Evolutionary conservation across 495 filamentous ascomycete genomes (phyloP).

Genomic region (Penicillium angulare): DNA sequence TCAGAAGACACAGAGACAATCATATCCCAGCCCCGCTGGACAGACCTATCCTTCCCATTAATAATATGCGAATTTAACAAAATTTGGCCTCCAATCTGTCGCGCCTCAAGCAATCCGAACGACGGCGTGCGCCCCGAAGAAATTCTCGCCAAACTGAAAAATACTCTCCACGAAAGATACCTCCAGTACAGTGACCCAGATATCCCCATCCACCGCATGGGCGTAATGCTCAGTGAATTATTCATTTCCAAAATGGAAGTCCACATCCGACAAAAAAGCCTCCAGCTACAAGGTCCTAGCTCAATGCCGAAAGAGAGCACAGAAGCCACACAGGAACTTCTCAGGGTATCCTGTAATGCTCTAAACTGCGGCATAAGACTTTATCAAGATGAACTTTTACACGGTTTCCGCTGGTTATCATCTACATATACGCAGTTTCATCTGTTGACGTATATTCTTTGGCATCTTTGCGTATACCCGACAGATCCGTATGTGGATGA

Average conservation of each 20-base stretch:
- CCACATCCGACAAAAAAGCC: slow-evolving; percentile 23
- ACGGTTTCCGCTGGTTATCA: slow-evolving; percentile 27
- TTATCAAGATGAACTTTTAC: slow-evolving; percentile 27
- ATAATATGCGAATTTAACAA: slow-evolving; percentile 34
- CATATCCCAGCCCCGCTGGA: slow-evolving; percentile 14
- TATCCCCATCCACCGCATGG: slow-evolving; percentile 32
- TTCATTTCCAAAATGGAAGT: slow-evolving; percentile 26
- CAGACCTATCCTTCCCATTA: slow-evolving; percentile 31
- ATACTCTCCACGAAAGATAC: slow-evolving; percentile 19
- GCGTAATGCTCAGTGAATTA: slow-evolving; percentile 21
- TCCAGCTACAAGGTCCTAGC: slow-evolving; percentile 10
- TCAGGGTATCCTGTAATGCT: slow-evolving; percentile 16
- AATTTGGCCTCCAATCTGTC: slow-evolving; percentile 3
- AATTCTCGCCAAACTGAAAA: slow-evolving; percentile 20
- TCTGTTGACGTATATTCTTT: slow-evolving; percentile 31
- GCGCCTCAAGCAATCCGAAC: neutral
- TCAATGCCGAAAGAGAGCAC: neutral
- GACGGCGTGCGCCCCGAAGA: slow-evolving; percentile 15
- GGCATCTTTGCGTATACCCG: slow-evolving; percentile 26
- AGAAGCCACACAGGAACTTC: slow-evolving; percentile 10
- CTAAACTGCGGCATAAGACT: slow-evolving; percentile 21
- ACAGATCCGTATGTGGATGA: slow-evolving; percentile 2
- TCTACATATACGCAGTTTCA: slow-evolving; percentile 30
- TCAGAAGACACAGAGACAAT: slow-evolving; percentile 3
- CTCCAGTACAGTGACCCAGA: slow-evolving; percentile 24